A percentile compares a stretch with the other conserved stretches of the same genome.
phyloP scores from a whole-genome alignment of 2,329 filamentous ascomycete species.

The Sclerotinia borealis region DNA sequence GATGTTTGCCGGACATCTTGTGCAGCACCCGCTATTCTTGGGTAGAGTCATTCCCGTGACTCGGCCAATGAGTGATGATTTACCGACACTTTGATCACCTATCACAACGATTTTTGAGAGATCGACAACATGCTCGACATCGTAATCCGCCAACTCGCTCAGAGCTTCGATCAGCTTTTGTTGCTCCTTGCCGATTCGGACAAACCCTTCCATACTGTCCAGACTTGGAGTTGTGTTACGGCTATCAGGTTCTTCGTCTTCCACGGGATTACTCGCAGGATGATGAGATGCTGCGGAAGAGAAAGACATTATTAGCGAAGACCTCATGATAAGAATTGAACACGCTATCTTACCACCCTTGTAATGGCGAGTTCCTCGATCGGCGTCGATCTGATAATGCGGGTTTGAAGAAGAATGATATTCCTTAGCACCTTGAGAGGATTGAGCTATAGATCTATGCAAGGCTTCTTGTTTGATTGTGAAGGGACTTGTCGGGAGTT shows the following conservation, averaged over 20 bases:
- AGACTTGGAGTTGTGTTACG: neutral
- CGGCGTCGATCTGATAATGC: neutral
- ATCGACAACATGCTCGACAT: constrained; percentile 59
- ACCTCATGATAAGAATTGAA: neutral
- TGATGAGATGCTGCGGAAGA: neutral
- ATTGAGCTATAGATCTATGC: neutral
- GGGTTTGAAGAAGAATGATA: neutral
- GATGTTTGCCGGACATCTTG: constrained; percentile 75
- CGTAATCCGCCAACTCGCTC: constrained; percentile 63
- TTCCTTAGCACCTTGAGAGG: neutral
- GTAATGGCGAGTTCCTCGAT: neutral
- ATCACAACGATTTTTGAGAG: constrained; percentile 77
- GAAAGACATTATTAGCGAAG: neutral
- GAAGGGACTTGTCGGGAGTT: neutral
- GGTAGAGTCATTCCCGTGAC: constrained; percentile 67
- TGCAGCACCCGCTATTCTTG: constrained; percentile 66
- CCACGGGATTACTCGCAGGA: neutral
- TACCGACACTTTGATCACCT: constrained; percentile 80
- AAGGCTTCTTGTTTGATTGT: neutral
- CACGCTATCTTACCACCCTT: neutral
- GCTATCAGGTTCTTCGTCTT: neutral
- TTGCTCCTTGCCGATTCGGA: constrained; percentile 42
- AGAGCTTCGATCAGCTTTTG: constrained; percentile 62
- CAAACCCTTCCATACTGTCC: neutral
- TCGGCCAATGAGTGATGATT: constrained; percentile 61